phyloP scores from a whole-genome alignment of 208 protist species.

The Trypanosoma rangeli region DNA sequence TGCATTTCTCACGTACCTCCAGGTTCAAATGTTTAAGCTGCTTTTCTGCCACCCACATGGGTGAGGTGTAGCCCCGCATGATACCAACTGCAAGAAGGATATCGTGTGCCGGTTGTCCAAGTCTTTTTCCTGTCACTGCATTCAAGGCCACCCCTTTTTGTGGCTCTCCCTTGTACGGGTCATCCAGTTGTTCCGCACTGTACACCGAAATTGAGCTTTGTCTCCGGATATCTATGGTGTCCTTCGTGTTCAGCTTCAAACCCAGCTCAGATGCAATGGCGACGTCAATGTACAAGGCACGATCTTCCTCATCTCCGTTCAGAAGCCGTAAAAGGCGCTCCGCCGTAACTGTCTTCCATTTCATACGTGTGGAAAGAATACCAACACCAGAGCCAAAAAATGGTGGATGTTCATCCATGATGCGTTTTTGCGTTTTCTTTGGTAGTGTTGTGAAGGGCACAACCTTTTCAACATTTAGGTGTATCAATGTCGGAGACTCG shows the following conservation, averaged over 20 bases:
- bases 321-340: slow-evolving; percentile 68
- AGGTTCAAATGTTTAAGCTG: slow-evolving; percentile 86
- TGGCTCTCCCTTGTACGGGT: slow-evolving; percentile 87
- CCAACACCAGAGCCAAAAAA: slow-evolving; percentile 89
- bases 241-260: slow-evolving; percentile 49
- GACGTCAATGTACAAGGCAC: slow-evolving; percentile 78
- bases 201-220: slow-evolving; percentile 79
- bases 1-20: slow-evolving; percentile 39
- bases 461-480: slow-evolving; percentile 80
- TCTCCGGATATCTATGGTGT: slow-evolving; percentile 69
- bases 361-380: slow-evolving; percentile 80
- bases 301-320: slow-evolving; percentile 72
- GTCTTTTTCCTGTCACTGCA: slow-evolving; percentile 82
- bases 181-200: slow-evolving; percentile 76
- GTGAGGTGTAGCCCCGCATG: slow-evolving; percentile 84
- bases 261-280: slow-evolving; percentile 48
- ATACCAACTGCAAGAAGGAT: slow-evolving; percentile 83
- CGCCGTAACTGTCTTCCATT: slow-evolving; percentile 82
- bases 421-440: slow-evolving; percentile 56
- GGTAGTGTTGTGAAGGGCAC: slow-evolving; percentile 58
- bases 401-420: slow-evolving; percentile 84
- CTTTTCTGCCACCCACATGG: slow-evolving; percentile 81
- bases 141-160: slow-evolving; percentile 78
- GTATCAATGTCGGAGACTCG: slow-evolving; percentile 58
- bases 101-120: slow-evolving; percentile 87